Evolutionary conservation across 2,329 filamentous ascomycete genomes (phyloP).

Genomic region (Macroventuria anomochaeta): DNA sequence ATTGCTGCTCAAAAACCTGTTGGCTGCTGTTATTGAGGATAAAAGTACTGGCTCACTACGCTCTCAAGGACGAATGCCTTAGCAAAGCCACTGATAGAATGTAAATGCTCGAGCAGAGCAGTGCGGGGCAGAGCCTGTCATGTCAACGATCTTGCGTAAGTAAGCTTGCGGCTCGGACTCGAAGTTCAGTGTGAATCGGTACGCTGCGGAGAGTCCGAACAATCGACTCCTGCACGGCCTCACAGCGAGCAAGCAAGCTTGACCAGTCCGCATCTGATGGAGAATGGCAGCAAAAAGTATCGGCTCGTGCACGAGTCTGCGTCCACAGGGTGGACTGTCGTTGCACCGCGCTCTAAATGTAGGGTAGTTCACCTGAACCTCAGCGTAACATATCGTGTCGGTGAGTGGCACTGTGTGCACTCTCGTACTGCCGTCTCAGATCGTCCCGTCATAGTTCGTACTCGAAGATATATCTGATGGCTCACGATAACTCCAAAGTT

Average conservation of each 20-base stretch:
- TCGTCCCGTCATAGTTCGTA: background rate
- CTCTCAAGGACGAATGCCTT: too few species aligned
- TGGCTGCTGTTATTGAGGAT: too few species aligned
- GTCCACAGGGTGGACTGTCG: background rate
- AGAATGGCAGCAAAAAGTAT: background rate
- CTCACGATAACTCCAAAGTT: background rate
- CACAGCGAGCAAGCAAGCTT: background rate
- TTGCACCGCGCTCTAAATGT: background rate
- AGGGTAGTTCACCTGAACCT: constrained; percentile 2
- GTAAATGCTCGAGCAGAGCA: too few species aligned
- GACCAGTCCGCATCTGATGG: background rate
- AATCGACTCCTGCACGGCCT: background rate
- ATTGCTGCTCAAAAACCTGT: too few species aligned
- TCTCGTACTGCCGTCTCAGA: background rate
- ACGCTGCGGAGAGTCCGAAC: constrained; percentile 13
- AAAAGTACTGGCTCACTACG: too few species aligned
- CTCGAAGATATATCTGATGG: background rate
- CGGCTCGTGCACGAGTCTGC: background rate
- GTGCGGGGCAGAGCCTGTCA: background rate
- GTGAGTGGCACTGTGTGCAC: background rate
- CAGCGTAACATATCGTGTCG: constrained; percentile 7
- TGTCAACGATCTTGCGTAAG: background rate
- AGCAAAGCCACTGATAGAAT: too few species aligned
- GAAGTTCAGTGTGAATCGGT: constrained; percentile 1
- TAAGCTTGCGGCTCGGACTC: background rate